Conservation (phyloP, 495 filamentous ascomycete species). For the Neurospora sp. region DNA sequence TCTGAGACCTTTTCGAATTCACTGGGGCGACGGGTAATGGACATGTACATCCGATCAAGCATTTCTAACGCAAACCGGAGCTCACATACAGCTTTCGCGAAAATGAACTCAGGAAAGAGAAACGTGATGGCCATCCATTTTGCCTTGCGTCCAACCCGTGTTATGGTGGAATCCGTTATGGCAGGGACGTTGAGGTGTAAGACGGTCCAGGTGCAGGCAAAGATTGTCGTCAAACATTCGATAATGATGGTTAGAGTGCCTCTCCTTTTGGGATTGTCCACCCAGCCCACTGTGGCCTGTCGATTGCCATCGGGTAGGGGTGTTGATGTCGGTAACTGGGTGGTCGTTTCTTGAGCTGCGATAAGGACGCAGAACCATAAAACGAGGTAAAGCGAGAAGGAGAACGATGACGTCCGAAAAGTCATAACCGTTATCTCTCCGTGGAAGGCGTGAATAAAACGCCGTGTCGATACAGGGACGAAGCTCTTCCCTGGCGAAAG, state of each 20-base stretch:
- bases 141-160: background rate
- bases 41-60: background rate
- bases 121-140: background rate
- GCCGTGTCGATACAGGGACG: too few species aligned
- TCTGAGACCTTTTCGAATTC: background rate
- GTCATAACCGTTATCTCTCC: background rate
- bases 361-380: background rate
- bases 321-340: background rate
- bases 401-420: background rate
- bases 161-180: background rate
- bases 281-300: background rate
- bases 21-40: fast-evolving
- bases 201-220: background rate
- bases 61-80: background rate
- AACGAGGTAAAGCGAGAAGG: background rate
- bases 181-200: background rate
- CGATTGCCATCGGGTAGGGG: background rate
- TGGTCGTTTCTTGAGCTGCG: background rate
- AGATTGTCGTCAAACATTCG: background rate
- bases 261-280: background rate
- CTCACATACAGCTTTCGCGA: background rate
- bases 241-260: background rate
- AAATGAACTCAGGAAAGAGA: background rate
- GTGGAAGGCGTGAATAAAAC: background rate
- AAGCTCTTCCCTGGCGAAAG: too few species aligned